These are phyloP conservation scores for Penicillium polonicum DNA, from an alignment of 2,329 filamentous ascomycete species.

Conservation along the genomic window DNA sequence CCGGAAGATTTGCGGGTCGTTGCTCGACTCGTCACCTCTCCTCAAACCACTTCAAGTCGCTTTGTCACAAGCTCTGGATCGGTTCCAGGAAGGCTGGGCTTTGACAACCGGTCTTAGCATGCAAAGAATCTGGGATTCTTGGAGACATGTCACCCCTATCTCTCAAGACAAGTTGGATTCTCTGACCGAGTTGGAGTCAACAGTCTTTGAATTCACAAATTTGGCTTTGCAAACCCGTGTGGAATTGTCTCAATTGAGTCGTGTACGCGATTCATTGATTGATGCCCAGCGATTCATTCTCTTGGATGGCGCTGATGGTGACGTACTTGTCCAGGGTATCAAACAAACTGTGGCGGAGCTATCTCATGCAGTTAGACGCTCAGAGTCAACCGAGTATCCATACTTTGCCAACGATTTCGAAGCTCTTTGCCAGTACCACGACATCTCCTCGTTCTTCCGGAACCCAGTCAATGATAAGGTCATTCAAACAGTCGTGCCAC, in stretches of 20 bases:
- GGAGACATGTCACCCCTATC: constrained; percentile 61
- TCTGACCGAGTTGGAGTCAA: constrained; percentile 37
- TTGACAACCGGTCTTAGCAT: constrained; percentile 75
- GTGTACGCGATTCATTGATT: constrained; percentile 40
- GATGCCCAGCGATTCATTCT: constrained; percentile 40
- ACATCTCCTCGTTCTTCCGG: constrained; percentile 30
- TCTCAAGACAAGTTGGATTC: constrained; percentile 35
- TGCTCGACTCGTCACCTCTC: constrained; percentile 26
- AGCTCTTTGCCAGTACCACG: constrained; percentile 47
- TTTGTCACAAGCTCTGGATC: constrained; percentile 41
- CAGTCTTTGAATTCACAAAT: constrained; percentile 39
- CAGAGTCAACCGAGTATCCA: constrained; percentile 33
- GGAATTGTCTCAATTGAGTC: constrained; percentile 37
- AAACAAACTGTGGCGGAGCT: constrained; percentile 40
- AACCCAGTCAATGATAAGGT: constrained; percentile 12
- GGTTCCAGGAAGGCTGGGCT: constrained; percentile 69
- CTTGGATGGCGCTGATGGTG: constrained; percentile 37
- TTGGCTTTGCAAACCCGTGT: constrained; percentile 39
- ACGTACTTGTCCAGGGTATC: constrained; percentile 38
- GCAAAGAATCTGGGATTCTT: constrained; percentile 72
- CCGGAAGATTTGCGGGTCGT: constrained; percentile 35
- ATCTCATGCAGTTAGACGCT: constrained; percentile 31
- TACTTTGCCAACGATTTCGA: constrained; percentile 51
- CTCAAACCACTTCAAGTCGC: constrained; percentile 30
- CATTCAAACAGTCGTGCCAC: constrained; percentile 33